Percentiles rank a stretch among this genome's conserved stretches.
Conservation (phyloP, 352 stramenopile genomes). For the Pythium angustatum region DNA sequence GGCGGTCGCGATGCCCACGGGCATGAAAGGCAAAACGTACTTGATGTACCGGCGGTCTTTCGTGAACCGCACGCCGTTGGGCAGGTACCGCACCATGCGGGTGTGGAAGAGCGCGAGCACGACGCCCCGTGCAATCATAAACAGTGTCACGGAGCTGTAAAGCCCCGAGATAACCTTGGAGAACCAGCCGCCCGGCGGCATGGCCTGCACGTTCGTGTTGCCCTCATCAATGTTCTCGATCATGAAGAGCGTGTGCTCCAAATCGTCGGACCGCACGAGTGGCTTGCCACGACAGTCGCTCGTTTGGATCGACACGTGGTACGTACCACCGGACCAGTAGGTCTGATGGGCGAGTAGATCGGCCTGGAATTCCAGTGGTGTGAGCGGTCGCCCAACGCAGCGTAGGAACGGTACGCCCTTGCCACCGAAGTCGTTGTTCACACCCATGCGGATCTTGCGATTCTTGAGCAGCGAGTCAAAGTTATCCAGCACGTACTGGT, state of each 20-base stretch:
- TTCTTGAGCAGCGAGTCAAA: slow-evolving; percentile 40
- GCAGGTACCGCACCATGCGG: slow-evolving; percentile 46
- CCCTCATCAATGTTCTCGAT: slow-evolving; percentile 37
- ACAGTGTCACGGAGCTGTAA: slow-evolving; percentile 48
- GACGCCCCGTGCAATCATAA: slow-evolving; percentile 42
- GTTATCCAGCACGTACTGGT: slow-evolving; percentile 50
- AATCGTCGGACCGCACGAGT: slow-evolving; percentile 36
- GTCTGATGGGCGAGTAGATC: slow-evolving; percentile 57
- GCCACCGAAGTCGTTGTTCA: slow-evolving; percentile 42
- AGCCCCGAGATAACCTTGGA: slow-evolving; percentile 33
- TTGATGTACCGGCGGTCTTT: slow-evolving; percentile 31
- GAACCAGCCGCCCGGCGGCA: slow-evolving; percentile 49
- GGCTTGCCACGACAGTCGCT: slow-evolving; percentile 51
- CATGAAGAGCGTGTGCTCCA: slow-evolving; percentile 47
- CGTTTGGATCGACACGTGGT: slow-evolving; percentile 52
- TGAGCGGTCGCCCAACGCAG: slow-evolving; percentile 41
- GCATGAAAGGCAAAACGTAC: slow-evolving; percentile 56
- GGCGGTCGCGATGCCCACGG: slow-evolving; percentile 33
- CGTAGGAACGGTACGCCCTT: slow-evolving; percentile 47
- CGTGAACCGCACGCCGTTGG: slow-evolving; percentile 37
- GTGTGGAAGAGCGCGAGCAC: slow-evolving; percentile 44
- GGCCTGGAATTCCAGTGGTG: slow-evolving; percentile 44
- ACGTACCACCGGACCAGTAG: slow-evolving; percentile 50
- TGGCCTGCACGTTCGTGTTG: slow-evolving; percentile 36
- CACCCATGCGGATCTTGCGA: slow-evolving; percentile 36